A percentile compares a stretch with the other conserved stretches of the same genome.
phyloP scores from a whole-genome alignment of 2,329 filamentous ascomycete species.

The Fusarium sp. region DNA sequence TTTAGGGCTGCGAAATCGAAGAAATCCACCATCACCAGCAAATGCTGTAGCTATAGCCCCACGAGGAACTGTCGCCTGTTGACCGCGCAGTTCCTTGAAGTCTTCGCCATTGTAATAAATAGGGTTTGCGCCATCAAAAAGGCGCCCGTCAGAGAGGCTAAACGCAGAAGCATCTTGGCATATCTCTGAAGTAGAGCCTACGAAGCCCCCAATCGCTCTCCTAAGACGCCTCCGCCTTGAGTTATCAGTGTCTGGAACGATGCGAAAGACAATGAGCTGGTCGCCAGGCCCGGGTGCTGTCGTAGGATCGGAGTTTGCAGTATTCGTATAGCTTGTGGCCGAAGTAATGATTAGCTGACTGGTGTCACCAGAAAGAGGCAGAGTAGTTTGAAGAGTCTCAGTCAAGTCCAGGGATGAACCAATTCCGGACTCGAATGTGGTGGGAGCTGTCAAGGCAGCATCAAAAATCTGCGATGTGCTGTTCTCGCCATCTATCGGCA shows the following conservation, averaged over 20 bases:
- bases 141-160: neutral
- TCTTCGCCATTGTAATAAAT: neutral
- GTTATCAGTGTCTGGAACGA: neutral
- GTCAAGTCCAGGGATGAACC: neutral
- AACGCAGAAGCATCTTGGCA: neutral
- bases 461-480: no score
- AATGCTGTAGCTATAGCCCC: neutral
- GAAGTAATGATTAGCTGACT: neutral
- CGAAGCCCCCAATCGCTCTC: neutral
- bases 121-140: neutral
- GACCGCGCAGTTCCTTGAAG: neutral
- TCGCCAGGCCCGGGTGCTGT: neutral
- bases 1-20: neutral
- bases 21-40: neutral
- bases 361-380: neutral
- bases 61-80: neutral
- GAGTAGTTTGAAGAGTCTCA: accelerated
- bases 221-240: no score
- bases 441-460: neutral
- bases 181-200: neutral
- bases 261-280: neutral
- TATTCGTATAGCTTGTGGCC: neutral
- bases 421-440: neutral
- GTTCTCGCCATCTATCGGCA: neutral
- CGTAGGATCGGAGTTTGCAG: neutral